A percentile compares a stretch with the other conserved stretches of the same genome.
phyloP scores from a whole-genome alignment of 768 basidiomycete genomes.

The Mycena leptocephala region DNA sequence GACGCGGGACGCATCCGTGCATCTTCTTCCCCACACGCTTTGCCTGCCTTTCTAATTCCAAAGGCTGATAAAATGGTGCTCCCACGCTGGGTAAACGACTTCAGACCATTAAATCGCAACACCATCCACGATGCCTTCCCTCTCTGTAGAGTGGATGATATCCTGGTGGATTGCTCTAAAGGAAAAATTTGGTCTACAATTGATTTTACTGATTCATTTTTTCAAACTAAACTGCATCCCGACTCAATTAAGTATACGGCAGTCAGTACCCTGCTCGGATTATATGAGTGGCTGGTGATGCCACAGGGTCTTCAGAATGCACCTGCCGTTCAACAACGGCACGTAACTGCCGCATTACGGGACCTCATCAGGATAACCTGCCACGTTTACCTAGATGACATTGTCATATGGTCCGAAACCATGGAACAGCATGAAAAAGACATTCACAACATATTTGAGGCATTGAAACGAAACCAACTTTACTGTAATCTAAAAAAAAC shows the following conservation, averaged over 20 bases:
- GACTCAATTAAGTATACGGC: too few species aligned
- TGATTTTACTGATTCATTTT: too few species aligned
- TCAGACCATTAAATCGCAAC: slow-evolving; percentile 34
- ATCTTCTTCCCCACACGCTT: slow-evolving; percentile 47
- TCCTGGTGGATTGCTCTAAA: too few species aligned
- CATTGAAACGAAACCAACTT: slow-evolving; percentile 35
- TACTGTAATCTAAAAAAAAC: slow-evolving; percentile 48
- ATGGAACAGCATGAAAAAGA: slow-evolving; percentile 37
- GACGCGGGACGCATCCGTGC: slow-evolving; percentile 44
- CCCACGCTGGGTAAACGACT: slow-evolving; percentile 40
- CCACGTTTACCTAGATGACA: slow-evolving; percentile 47
- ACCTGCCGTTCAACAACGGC: slow-evolving; percentile 48
- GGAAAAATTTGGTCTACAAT: too few species aligned
- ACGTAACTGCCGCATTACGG: slow-evolving; percentile 42
- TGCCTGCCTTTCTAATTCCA: slow-evolving; percentile 47
- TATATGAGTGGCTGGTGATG: slow-evolving; percentile 58
- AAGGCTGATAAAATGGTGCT: slow-evolving; percentile 36
- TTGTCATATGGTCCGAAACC: slow-evolving; percentile 49
- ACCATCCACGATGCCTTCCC: slow-evolving; percentile 34
- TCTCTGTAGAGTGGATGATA: slow-evolving; percentile 38
- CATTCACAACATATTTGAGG: slow-evolving; percentile 38
- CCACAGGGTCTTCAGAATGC: slow-evolving; percentile 52
- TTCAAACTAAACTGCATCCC: too few species aligned
- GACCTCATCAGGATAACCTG: slow-evolving; percentile 45
- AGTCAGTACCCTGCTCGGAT: slow-evolving; percentile 46